Evolutionary conservation across 1,284 basidiomycete genomes (phyloP), one percentile per base, ranked within the genome.

Genomic region (Peniophora sp.): DNA sequence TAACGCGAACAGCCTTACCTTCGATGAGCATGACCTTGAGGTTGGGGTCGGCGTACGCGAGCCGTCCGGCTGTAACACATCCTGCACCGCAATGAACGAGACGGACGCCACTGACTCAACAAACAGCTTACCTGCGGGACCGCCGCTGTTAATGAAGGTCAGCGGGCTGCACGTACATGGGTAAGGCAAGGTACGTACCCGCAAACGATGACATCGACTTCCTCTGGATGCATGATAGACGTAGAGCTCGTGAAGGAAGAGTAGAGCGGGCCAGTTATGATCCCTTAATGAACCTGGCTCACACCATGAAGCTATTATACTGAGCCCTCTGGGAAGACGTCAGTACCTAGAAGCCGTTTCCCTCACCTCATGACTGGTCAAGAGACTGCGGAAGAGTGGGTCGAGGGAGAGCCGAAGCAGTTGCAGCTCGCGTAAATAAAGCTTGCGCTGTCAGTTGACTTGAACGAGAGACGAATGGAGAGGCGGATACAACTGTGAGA

Each of bases 1-100:
- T 23, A 45, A 35, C 43, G 47, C 22, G 1, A 17, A 27, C 48
- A 52, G 16, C 45, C 55, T n/a, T 52, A 78, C 81, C 82, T 72
- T 85, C 84, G 54, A 85, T 79, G 58, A 86, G 73, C 81, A 86
- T 83, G 49, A 87, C 82, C 64, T 85, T 83, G 50, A 87, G 66
- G 58, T 69, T 84, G 23, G 83, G 82, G 65, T 85, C 83, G 47
- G 84, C 81, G 59, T 80, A 83, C 1, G 83, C 83, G 48, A 87
- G 66, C 52, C 83, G 73, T 53, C 83, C 84, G 19, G 83, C 84
- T 24, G 81, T 75, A 51, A 83, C 83, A 61, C 79, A 82, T 53
- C 81, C 81, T 77, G 53, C 20, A n/a, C n/a, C n/a, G n/a, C 38
- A 41, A 8, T 41, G 43, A 50, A 12, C 10, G 12, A 16, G 48